Base-by-base conservation (phyloP, 2,329 filamentous ascomycete species). In the Botryotinia calthae region DNA sequence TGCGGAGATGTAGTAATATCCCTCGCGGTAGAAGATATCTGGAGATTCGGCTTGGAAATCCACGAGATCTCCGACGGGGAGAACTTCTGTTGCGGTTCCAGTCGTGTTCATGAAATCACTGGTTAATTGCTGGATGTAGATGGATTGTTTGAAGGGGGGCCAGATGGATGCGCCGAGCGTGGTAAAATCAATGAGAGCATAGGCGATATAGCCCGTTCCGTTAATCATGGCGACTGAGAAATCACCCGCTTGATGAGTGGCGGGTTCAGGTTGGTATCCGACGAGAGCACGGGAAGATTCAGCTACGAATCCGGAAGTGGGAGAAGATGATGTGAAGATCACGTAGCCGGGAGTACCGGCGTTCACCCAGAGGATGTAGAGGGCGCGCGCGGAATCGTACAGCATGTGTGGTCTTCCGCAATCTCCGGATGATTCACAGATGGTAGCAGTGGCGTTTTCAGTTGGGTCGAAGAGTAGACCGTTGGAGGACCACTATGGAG, bases 1-100 rank as follows among this genome's bases (percentile, higher is more conserved):
- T 4, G 77, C 75, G 3, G 74, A 75, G 16, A 78, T 67, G 42
- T 78, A 79, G 59, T 74, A 79, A 42, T 76, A 79, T 25, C 76
- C 76, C 25, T 74, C 73, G 16, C 76, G 56, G 16, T 76, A 73
- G 54, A 76, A 79, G n/a, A 79, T 75, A 37, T 78, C 76, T 40
- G 76, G 77, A 6, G 72, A 74, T 68, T 78, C 78, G 6, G 75
- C 74, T 63, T 78, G 70, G 20, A 70, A 72, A 34, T 79, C 76
- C 9, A 79, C 74, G 2, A 78, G 74, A 67, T 77, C 76, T 28
- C 58, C 68, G 16, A 63, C 56, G 7, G 68, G 68, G n/a, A 22
- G 14, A 37, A 70, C 25, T n/a, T 54, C 65, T 67, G 69, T 67
- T 51, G 16, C 46, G 25, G 64, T 31, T 64, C 77, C 77, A 22